phyloP scores from a whole-genome alignment of 176 grass and related monocot species.

The Cenchrus americanus region DNA sequence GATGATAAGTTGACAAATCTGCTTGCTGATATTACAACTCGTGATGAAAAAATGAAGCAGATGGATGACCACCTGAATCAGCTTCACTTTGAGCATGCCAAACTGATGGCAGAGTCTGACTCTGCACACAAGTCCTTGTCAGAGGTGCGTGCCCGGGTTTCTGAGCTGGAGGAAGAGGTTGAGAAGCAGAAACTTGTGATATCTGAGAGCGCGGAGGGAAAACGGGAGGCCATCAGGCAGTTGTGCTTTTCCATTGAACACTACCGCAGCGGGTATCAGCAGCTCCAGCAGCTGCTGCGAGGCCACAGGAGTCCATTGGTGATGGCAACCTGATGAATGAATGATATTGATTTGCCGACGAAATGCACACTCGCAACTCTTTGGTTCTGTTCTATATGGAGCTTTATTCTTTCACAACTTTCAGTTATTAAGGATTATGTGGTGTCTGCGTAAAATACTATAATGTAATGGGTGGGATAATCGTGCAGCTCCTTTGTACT shows the following conservation, averaged over 20 bases:
- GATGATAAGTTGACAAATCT: conserved; percentile 51
- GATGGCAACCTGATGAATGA: conserved; percentile 55
- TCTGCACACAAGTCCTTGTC: conserved; percentile 9
- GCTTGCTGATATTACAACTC: conserved; percentile 43
- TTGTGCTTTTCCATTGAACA: conserved; percentile 92
- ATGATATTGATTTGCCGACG: neutral
- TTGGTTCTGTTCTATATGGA: conserved; percentile 4
- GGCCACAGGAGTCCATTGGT: conserved; percentile 65
- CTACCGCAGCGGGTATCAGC: conserved; percentile 72
- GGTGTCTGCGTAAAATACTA: conserved; percentile 6
- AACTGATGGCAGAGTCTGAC: conserved; percentile 54
- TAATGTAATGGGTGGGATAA: conserved; percentile 19
- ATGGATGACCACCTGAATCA: conserved; percentile 64
- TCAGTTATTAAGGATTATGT: conserved; percentile 16
- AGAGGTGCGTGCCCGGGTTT: conserved; percentile 41
- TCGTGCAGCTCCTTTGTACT: neutral
- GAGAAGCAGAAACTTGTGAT: conserved; percentile 67
- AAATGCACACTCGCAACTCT: neutral
- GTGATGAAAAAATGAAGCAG: conserved; percentile 56
- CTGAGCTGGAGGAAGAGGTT: conserved; percentile 73
- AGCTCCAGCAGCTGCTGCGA: conserved; percentile 70
- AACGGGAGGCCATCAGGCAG: conserved; percentile 93
- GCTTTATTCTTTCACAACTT: conserved; percentile 2
- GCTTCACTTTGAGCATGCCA: conserved; percentile 63
- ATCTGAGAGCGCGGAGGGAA: conserved; percentile 74